Percentiles rank a stretch among this genome's conserved stretches.
Conservation (phyloP, 345 rosid species). For the Hypericum perforatum region DNA sequence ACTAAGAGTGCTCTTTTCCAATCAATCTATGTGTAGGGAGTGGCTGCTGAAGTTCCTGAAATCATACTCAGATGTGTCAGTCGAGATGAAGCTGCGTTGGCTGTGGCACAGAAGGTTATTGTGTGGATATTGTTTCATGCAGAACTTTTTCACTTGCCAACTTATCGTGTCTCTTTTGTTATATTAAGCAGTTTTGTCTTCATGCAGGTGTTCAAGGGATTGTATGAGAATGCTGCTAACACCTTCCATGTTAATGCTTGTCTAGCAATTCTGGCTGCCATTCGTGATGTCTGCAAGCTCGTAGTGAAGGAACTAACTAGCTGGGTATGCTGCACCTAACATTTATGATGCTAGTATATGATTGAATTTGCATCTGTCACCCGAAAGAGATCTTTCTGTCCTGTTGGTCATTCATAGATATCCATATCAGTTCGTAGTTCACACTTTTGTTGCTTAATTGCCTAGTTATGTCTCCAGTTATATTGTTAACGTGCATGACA, state of each 20-base stretch:
- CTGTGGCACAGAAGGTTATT: slow-evolving; percentile 84
- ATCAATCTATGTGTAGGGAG: slow-evolving; percentile 36
- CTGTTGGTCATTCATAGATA: background rate
- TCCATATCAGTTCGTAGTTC: too few relatives aligned
- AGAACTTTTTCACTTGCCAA: background rate
- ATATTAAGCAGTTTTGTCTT: background rate
- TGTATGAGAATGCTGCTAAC: slow-evolving; percentile 79
- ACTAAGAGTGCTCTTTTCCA: background rate
- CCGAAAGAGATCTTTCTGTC: background rate
- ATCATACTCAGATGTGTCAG: slow-evolving; percentile 86
- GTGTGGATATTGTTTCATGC: background rate
- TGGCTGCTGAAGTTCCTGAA: slow-evolving; percentile 87
- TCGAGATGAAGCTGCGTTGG: slow-evolving; percentile 93
- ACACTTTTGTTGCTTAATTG: background rate
- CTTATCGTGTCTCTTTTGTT: background rate
- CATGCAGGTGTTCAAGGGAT: slow-evolving; percentile 69
- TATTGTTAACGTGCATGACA: background rate
- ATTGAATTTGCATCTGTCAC: background rate
- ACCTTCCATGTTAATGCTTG: slow-evolving; percentile 60
- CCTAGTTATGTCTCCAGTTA: background rate
- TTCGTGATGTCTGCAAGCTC: slow-evolving; percentile 93
- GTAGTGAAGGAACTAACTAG: slow-evolving; percentile 93
- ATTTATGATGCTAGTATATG: background rate
- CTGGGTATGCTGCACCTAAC: slow-evolving; percentile 54
- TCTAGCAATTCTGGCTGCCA: slow-evolving; percentile 75